Evolutionary conservation across 305 asterid genomes (phyloP).

Genomic region (Caryopteris hybrid): DNA sequence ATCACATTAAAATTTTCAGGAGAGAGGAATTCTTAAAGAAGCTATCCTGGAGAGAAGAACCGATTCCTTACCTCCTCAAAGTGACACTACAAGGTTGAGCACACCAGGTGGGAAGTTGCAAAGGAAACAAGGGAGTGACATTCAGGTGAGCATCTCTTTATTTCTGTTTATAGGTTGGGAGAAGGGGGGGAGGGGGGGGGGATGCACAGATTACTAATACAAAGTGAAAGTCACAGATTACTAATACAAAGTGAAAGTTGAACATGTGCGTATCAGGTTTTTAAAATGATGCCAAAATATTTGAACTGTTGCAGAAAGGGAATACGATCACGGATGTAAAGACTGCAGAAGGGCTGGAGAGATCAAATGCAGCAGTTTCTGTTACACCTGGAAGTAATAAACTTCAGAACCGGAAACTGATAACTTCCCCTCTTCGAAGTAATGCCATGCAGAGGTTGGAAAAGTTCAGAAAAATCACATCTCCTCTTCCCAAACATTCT

Average conservation of each 20-base stretch:
- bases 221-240: no score
- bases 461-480: slow-evolving; percentile 43
- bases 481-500: slow-evolving; percentile 31
- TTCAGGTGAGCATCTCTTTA: slow-evolving; percentile 32
- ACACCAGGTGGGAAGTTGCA: slow-evolving; percentile 26
- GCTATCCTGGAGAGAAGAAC: slow-evolving; percentile 57
- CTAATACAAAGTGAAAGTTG: no score
- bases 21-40: slow-evolving; percentile 84
- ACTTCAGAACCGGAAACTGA: slow-evolving; percentile 17
- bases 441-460: slow-evolving; percentile 38
- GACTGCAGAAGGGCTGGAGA: slow-evolving; percentile 28
- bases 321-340: slow-evolving; percentile 12
- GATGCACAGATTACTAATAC: no score
- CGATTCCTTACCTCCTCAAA: slow-evolving; percentile 18
- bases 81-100: slow-evolving; percentile 30
- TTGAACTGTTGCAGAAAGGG: slow-evolving; percentile 40
- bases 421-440: slow-evolving; percentile 23
- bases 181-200: no score
- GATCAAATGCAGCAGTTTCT: slow-evolving; percentile 28
- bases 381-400: slow-evolving; percentile 22
- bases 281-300: not conserved
- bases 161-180: no score
- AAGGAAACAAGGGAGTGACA: slow-evolving; percentile 35
- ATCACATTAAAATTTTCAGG: slow-evolving; percentile 46
- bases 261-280: no score